Percentiles rank a stretch among this genome's conserved stretches.
Conservation (phyloP, 768 basidiomycete genomes). For the Lactarius psammicola region DNA sequence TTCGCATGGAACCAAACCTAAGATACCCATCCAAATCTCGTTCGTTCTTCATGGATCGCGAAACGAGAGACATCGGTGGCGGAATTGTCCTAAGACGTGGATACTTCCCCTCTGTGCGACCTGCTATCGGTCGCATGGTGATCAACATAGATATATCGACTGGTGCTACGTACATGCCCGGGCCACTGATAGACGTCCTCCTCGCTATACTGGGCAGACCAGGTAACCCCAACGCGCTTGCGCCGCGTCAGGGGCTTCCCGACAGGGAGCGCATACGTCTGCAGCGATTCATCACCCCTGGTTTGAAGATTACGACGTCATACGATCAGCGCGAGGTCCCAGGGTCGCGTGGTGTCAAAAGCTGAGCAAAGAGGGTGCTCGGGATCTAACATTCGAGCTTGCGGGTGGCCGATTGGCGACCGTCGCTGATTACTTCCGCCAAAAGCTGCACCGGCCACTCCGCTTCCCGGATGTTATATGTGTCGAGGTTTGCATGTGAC, state of each 20-base stretch:
- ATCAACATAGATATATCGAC: conserved; percentile 80
- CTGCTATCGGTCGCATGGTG: conserved; percentile 58
- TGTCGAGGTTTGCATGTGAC: conserved; percentile 53
- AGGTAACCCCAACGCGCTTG: conserved; percentile 37
- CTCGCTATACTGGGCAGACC: conserved; percentile 50
- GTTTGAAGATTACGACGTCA: conserved; percentile 49
- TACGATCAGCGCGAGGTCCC: conserved; percentile 30
- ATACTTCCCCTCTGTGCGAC: conserved; percentile 77
- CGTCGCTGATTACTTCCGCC: conserved; percentile 62
- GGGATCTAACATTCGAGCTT: conserved; percentile 52
- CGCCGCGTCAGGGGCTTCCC: conserved; percentile 43
- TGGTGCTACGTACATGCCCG: conserved; percentile 70
- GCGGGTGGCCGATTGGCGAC: conserved; percentile 55
- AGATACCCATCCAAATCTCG: conserved; percentile 70
- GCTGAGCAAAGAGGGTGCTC: conserved; percentile 53
- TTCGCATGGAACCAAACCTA: conserved; percentile 71
- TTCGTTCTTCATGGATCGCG: conserved; percentile 66
- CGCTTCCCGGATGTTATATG: conserved; percentile 64
- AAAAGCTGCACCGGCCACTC: conserved; percentile 51
- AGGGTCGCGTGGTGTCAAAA: conserved; percentile 60
- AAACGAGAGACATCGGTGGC: conserved; percentile 52
- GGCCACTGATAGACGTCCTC: conserved; percentile 56
- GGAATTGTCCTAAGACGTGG: conserved; percentile 77
- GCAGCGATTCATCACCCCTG: conserved; percentile 56
- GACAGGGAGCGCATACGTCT: conserved; percentile 54